A percentile compares a stretch with the other conserved stretches of the same genome.
phyloP scores from a whole-genome alignment of 495 filamentous ascomycete species.

The Penicillium ochrochloron region DNA sequence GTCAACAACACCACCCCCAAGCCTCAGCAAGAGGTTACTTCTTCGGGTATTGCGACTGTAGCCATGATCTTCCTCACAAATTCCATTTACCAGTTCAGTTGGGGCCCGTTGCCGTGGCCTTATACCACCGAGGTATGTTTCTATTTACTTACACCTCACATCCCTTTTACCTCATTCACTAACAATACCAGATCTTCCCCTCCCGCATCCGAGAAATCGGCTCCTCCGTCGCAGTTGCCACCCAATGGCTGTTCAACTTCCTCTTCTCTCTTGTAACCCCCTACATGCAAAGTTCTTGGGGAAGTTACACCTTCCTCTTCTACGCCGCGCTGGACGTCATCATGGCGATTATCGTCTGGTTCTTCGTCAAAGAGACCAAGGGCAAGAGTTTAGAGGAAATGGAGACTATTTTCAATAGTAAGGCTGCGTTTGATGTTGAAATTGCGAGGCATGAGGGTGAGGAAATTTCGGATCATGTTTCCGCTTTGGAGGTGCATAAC shows the following conservation, averaged over 20 bases:
- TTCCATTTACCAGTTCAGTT: slow-evolving; percentile 52
- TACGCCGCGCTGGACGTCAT: slow-evolving; percentile 40
- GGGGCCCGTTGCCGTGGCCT: slow-evolving; percentile 57
- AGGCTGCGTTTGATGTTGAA: slow-evolving; percentile 34
- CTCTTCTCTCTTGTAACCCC: slow-evolving; percentile 55
- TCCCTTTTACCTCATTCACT: not conserved
- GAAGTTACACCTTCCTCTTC: slow-evolving; percentile 56
- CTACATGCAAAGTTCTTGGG: slow-evolving; percentile 49
- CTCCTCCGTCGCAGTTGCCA: slow-evolving; percentile 45
- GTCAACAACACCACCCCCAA: slow-evolving; percentile 44
- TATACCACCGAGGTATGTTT: slow-evolving; percentile 46
- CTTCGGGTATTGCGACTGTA: slow-evolving; percentile 50
- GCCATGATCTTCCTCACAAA: slow-evolving; percentile 56
- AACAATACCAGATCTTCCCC: slow-evolving; percentile 46
- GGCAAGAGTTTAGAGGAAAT: slow-evolving; percentile 54
- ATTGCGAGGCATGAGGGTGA: slow-evolving; percentile 22
- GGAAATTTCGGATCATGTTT: slow-evolving; percentile 15
- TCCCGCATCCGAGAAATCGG: slow-evolving; percentile 52
- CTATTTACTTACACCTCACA: not conserved
- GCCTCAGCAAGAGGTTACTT: slow-evolving; percentile 33
- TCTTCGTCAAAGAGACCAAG: slow-evolving; percentile 67
- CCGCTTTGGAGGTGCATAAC: slow-evolving; percentile 23
- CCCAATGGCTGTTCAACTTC: slow-evolving; percentile 58
- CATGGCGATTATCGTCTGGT: slow-evolving; percentile 59
- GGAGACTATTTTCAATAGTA: slow-evolving; percentile 40